phyloP scores from a whole-genome alignment of 2,329 filamentous ascomycete genomes.

The Xylaria sp. region DNA sequence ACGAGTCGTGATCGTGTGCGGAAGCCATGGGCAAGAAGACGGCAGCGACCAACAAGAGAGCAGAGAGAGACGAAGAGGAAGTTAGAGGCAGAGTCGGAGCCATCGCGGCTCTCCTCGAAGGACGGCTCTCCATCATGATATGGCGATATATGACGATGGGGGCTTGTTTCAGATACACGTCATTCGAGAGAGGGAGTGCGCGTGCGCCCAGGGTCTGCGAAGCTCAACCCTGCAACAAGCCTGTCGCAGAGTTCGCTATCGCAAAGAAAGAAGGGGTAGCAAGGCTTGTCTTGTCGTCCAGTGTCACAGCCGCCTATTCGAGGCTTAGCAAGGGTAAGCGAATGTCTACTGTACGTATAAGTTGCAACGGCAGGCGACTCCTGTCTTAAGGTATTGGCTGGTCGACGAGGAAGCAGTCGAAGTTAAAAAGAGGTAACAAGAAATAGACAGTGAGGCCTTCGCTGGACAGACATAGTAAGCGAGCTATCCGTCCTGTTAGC shows the following conservation, averaged over 20 bases:
- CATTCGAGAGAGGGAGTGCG: constrained; percentile 11
- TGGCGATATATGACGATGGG: constrained; percentile 38
- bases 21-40: constrained; percentile 46
- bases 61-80: constrained; percentile 36
- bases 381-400: too few species aligned
- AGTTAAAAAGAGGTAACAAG: too few species aligned
- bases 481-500: too few species aligned
- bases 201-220: constrained; percentile 15
- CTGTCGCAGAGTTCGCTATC: constrained; percentile 18
- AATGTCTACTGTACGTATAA: too few species aligned
- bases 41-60: constrained; percentile 41
- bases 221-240: constrained; percentile 21
- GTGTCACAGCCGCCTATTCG: neutral
- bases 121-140: constrained; percentile 30
- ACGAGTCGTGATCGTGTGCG: constrained; percentile 63
- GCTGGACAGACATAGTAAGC: too few species aligned
- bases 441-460: too few species aligned
- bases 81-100: neutral
- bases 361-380: too few species aligned
- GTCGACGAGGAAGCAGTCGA: too few species aligned
- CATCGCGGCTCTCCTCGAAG: constrained; percentile 33
- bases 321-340: neutral
- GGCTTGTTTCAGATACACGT: constrained; percentile 28
- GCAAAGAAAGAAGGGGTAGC: neutral
- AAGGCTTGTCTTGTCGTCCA: neutral